A percentile compares a stretch with the other conserved stretches of the same genome.
phyloP scores from a whole-genome alignment of 2,329 filamentous ascomycete species.

The Graphium sp. region DNA sequence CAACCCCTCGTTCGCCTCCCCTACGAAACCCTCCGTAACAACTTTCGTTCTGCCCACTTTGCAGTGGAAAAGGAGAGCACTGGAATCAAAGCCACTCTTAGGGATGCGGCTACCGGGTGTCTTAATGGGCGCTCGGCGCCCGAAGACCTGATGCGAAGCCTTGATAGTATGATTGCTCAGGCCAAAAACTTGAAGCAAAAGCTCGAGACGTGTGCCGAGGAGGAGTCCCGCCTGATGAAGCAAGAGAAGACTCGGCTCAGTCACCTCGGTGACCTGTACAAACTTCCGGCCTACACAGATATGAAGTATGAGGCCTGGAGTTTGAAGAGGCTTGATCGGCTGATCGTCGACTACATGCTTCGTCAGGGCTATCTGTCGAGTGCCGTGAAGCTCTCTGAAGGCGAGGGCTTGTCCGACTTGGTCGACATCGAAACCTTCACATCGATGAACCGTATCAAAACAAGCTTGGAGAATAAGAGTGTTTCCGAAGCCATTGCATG shows the following conservation, averaged over 20 bases:
- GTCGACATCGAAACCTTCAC: conserved; percentile 84
- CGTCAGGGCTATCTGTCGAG: conserved; percentile 68
- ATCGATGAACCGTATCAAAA: conserved; percentile 61
- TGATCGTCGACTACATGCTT: conserved; percentile 86
- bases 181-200: conserved; percentile 84
- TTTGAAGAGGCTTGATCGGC: conserved; percentile 59
- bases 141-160: conserved; percentile 57
- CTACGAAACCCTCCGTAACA: conserved; percentile 82
- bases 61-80: conserved; percentile 56
- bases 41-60: conserved; percentile 75
- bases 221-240: conserved; percentile 61
- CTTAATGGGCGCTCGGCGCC: conserved; percentile 43
- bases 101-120: conserved; percentile 49
- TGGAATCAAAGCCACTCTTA: conserved; percentile 41
- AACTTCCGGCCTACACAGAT: conserved; percentile 68
- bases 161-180: conserved; percentile 72
- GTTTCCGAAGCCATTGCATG: conserved; percentile 70
- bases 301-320: conserved; percentile 92
- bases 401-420: conserved; percentile 61
- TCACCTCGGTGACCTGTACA: conserved; percentile 68
- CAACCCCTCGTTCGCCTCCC: conserved; percentile 88
- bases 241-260: conserved; percentile 61
- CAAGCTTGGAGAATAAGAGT: conserved; percentile 51
- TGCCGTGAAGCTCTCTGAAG: conserved; percentile 56
- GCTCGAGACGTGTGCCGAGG: conserved; percentile 57